Percentiles rank a stretch among this genome's conserved stretches.
These are phyloP conservation scores for Pseudogymnoascus sp. DNA, from an alignment of 2,329 filamentous ascomycete genomes.

Conservation along the genomic window DNA sequence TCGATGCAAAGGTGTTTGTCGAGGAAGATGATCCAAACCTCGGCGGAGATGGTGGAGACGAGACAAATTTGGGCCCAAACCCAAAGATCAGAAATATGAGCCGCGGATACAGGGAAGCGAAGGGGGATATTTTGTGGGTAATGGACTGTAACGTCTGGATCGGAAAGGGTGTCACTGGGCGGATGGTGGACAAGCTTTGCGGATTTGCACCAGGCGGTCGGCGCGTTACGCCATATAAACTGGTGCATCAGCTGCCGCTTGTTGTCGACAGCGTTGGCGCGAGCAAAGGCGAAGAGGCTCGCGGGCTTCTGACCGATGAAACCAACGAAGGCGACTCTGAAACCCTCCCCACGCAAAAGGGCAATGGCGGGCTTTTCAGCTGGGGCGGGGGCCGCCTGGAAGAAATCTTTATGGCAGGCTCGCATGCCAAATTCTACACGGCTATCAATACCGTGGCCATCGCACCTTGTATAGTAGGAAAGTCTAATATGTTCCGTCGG, in stretches of 20 bases:
- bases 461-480: slow-evolving; percentile 90
- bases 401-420: slow-evolving; percentile 87
- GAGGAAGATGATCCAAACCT: slow-evolving; percentile 74
- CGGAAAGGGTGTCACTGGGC: slow-evolving; percentile 64
- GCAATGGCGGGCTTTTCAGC: slow-evolving; percentile 23
- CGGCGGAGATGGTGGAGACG: slow-evolving; percentile 41
- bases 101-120: slow-evolving; percentile 80
- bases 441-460: slow-evolving; percentile 90
- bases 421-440: slow-evolving; percentile 94
- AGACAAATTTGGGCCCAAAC: slow-evolving; percentile 71
- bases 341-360: slow-evolving; percentile 20
- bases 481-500: slow-evolving; percentile 97
- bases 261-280: slow-evolving; percentile 63
- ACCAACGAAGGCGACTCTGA: slow-evolving; percentile 19
- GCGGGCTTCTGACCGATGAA: slow-evolving; percentile 19
- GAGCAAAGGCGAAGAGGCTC: slow-evolving; percentile 20
- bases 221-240: slow-evolving; percentile 61
- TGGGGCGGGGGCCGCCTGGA: slow-evolving; percentile 73
- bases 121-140: slow-evolving; percentile 85
- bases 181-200: slow-evolving; percentile 82
- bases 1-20: slow-evolving; percentile 65
- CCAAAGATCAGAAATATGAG: slow-evolving; percentile 99
- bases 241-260: slow-evolving; percentile 88
- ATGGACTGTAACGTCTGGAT: slow-evolving; percentile 97
- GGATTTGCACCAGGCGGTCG: slow-evolving; percentile 50